Percentiles rank a stretch among this genome's conserved stretches.
Evolutionary conservation across 257 asterid species (phyloP).

Genomic region (Fraxinus excelsior): DNA sequence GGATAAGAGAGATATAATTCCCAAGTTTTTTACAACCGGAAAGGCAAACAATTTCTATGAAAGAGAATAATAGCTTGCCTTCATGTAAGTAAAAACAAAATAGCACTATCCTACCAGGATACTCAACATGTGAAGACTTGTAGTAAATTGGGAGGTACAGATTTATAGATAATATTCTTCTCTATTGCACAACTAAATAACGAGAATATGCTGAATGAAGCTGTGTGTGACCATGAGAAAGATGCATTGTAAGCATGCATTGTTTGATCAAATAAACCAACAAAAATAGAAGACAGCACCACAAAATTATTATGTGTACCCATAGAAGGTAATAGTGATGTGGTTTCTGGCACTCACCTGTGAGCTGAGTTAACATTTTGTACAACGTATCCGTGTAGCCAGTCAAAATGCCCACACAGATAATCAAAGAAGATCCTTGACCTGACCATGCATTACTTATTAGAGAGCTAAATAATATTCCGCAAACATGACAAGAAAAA

Average conservation of each 20-base stretch:
- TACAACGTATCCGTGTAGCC: conserved; percentile 92
- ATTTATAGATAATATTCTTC: neutral
- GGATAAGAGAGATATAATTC: neutral
- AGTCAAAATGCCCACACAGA: conserved; percentile 91
- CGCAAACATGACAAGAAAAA: conserved; percentile 12
- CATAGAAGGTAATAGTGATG: neutral
- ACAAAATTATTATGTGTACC: neutral
- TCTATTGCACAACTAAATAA: conserved; percentile 10
- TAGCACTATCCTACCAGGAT: neutral
- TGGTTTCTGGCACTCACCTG: conserved; percentile 55
- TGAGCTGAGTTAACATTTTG: conserved; percentile 85
- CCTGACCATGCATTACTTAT: conserved; percentile 54
- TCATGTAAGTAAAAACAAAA: neutral
- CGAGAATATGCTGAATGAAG: conserved; percentile 3
- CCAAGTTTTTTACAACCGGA: neutral
- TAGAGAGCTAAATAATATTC: conserved; percentile 24
- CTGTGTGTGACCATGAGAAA: conserved; percentile 7
- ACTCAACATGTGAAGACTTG: neutral
- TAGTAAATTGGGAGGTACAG: neutral
- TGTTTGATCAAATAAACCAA: conserved; percentile 8
- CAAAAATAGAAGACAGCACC: conserved; percentile 14
- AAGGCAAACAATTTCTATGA: neutral
- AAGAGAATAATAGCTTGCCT: neutral
- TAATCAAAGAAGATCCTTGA: conserved; percentile 92
- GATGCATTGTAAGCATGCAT: neutral